These are phyloP conservation scores for Neofusicoccum umdonicola DNA, from an alignment of 2,329 filamentous ascomycete genomes.

Conservation along the genomic window DNA sequence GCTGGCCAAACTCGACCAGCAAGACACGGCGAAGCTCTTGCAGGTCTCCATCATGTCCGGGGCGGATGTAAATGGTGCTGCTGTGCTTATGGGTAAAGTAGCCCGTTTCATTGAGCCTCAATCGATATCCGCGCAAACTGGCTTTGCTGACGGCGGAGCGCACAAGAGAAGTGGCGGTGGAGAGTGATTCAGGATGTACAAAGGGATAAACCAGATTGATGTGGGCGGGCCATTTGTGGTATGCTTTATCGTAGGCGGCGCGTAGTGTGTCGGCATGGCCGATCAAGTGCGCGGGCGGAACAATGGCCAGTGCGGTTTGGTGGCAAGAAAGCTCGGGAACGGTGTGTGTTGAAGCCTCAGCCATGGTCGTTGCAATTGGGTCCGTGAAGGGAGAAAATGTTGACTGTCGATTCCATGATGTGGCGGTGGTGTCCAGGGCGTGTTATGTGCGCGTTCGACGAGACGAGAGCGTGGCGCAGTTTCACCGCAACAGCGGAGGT, in stretches of 20 bases:
- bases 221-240: conserved; percentile 64
- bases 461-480: not conserved
- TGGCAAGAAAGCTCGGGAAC: conserved; percentile 39
- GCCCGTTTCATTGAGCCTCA: conserved; percentile 42
- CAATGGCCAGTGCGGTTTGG: conserved; percentile 61
- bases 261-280: conserved; percentile 54
- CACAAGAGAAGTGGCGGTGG: conserved; percentile 43
- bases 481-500: not conserved
- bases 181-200: conserved; percentile 50
- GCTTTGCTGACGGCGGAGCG: conserved; percentile 31
- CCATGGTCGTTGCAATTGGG: not conserved
- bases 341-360: not conserved
- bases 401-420: not conserved
- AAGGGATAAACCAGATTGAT: conserved; percentile 68
- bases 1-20: conserved; percentile 34
- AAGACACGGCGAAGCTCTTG: conserved; percentile 18
- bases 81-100: conserved; percentile 51
- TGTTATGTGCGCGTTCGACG: not conserved
- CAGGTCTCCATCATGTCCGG: conserved; percentile 2
- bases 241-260: conserved; percentile 61
- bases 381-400: not conserved
- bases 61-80: conserved; percentile 42
- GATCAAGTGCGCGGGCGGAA: conserved; percentile 54
- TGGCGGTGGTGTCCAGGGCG: not conserved
- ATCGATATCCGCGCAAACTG: not conserved